Evolutionary conservation across 345 rosid genomes (phyloP), one percentile per base, ranked within the genome.

Genomic region (Limnanthes douglasii): DNA sequence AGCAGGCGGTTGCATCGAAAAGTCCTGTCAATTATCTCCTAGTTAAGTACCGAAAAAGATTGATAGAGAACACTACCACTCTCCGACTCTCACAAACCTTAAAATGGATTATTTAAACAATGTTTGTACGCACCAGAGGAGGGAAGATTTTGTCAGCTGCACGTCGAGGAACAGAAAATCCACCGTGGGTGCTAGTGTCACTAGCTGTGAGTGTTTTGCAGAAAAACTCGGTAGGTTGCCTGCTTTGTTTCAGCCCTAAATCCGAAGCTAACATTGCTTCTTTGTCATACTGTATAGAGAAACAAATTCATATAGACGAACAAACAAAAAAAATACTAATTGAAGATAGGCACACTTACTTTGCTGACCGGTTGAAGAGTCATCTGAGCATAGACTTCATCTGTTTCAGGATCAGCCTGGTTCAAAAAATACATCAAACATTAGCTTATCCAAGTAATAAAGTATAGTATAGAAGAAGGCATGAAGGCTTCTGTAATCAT

Each of bases 151-250:
- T 84, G 55, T 90, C 98, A 21, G 96, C 98, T 11, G 98, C 94
- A 35, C 93, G 75, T 2, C 94, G 88, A 6, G 96, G 98, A 34
- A 90, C 98, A 43, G 94, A 77, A 57, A 90, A 90, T 43, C 96
- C 96, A 51, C 98, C 98, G 54, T 90, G 96, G 43, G 98, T 84
- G 65, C 96, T 90, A 1, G 96, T 90, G 48, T 90, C 98, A 59
- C 98, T 90, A 15, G 96, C 94, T 14, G 98, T 90, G 53, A 90
- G 54, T 16, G 88, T 84, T 69, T 90, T 90, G 46, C 94, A 90
- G 68, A 90, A 90, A 45, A 84, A 84, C 11, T 90, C 98, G 4
- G 82, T 60, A 51, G 64, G 94, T 11, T 73, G 80, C 46, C 66
- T 77, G 48, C 64, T 64, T 18, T 72, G 34, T 67, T 68, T 78